These are phyloP conservation scores for Aspergillus vadensis DNA, from an alignment of 2,329 filamentous ascomycete species.

Conservation along the genomic window DNA sequence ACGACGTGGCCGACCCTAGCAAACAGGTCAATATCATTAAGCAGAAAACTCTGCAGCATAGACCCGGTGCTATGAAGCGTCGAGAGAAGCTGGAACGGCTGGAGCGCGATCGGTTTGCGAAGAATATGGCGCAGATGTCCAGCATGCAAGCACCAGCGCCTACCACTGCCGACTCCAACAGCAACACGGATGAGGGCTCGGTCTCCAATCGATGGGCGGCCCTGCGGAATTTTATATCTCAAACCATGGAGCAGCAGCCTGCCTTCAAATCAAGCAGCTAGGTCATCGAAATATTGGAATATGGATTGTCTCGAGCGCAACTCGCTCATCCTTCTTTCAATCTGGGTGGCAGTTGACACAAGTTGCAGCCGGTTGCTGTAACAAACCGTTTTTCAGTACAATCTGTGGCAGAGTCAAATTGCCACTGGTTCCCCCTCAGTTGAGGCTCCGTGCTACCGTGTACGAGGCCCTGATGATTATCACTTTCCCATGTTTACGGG, in stretches of 20 bases:
- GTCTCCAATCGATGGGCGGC: conserved; percentile 74
- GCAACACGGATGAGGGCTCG: conserved; percentile 24
- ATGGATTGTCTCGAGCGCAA: not conserved
- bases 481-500: too few species aligned
- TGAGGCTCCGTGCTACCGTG: not conserved
- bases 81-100: conserved; percentile 77
- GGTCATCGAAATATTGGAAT: conserved; percentile 20
- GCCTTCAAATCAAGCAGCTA: conserved; percentile 59
- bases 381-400: not conserved
- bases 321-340: not conserved
- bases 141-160: conserved; percentile 38
- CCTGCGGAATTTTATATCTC: conserved; percentile 77
- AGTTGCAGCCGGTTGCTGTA: not conserved
- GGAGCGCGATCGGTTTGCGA: conserved; percentile 82
- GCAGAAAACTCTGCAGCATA: conserved; percentile 72
- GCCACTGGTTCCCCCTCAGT: not conserved
- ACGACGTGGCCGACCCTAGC: conserved; percentile 47
- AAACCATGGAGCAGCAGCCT: conserved; percentile 85
- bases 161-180: conserved; percentile 16
- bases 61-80: conserved; percentile 77
- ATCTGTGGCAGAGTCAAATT: not conserved
- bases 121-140: conserved; percentile 76
- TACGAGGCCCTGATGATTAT: not conserved
- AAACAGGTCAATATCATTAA: conserved; percentile 68
- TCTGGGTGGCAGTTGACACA: not conserved